Base-by-base conservation (phyloP, 1,284 basidiomycete genomes). In the Ganoderma meredithae region DNA sequence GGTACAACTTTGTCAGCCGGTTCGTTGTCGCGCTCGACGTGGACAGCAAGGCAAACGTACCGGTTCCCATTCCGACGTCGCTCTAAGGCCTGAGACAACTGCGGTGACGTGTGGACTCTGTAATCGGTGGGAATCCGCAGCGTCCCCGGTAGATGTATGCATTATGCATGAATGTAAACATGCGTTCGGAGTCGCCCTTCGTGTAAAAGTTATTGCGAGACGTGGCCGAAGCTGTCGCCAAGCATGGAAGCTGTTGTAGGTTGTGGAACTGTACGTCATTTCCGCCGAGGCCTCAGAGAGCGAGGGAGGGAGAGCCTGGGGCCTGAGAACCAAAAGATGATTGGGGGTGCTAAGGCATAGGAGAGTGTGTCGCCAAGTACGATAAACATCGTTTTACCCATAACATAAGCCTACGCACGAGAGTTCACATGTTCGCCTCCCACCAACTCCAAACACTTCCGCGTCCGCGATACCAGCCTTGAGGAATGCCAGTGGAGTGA, bases 1-100 rank as follows among this genome's bases (percentile, higher is more conserved):
- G 79, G 36, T 84, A 85, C 67, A 81, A 79, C 55, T 75, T 84
- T 22, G 83, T 84, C 41, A 81, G 79, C 65, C 75, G 83, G 62
- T 81, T 85, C 63, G 73, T 82, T 9, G 78, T 81, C 10, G 80
- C 81, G 2, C 75, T 84, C 62, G 75, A 84, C 68, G 80, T 83
- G 31, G 81, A 83, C 71, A 79, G 74, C 41, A 81, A 82, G 73
- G 79, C 79, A 75, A 73, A 79, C 64, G 79, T 79, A 13, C 70
- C 76, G 8, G 82, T 84, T 7, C 83, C 81, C 1, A 76, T 82
- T 55, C 82, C 82, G 27, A 65, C 60, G 17, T 17, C 33, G 52
- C 12, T 62, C 44, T 62, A 33, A 60, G 17, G 56, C n/a, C 36
- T 36, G 36, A 36, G 36, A 36, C 7, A 36, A 5, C 9, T 22